Base-by-base conservation (phyloP, 2,329 filamentous ascomycete species). In the Thelonectria olida region DNA sequence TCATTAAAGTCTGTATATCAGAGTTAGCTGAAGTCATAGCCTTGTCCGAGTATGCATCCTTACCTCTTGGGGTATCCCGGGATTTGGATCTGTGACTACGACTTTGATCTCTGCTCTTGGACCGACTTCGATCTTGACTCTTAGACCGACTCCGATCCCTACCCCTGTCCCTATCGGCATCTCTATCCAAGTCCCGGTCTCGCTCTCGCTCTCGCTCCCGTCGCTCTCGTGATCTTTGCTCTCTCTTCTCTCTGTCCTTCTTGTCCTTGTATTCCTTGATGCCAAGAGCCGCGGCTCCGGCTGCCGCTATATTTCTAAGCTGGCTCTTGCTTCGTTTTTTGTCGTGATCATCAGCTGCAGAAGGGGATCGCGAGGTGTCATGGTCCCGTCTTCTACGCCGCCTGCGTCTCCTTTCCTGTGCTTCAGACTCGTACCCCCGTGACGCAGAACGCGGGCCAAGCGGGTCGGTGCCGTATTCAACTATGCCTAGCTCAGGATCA, bases 401-500 rank as follows among this genome's bases (percentile, higher is more conserved):
- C 60, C 77, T 76, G 55, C 75, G 76, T 62, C 78, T 73, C 57
- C 74, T 74, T 61, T 81, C 80, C 62, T 84, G 81, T 55, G 76
- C 78, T 54, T 83, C 82, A 56, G 82, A 82, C 58, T 84, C 84
- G 72, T 84, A 83, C 58, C 75, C 78, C 58, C 76, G 70, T 38
- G 69, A 73, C 23, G 69, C 67, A 47, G 75, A 73, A 64, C 76
- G 72, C 48, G 74, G 75, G 66, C 20, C 54, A 66, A 90, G 80
- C 69, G 87, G 86, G 67, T 84, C 81, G 73, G 79, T 81, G 68
- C 87, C 87, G 80, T 90, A 90, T 76, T 89, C 85, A 83, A 90
- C 85, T 82, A 89, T 82, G 79, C 86, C 87, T 87, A 89, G 80
- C 79, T 88, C 85, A 80, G 82, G 83, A 85, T 89, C 86, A 88